Evolutionary conservation across 441 rosid species (phyloP).

Genomic region (Croton laevigatus): DNA sequence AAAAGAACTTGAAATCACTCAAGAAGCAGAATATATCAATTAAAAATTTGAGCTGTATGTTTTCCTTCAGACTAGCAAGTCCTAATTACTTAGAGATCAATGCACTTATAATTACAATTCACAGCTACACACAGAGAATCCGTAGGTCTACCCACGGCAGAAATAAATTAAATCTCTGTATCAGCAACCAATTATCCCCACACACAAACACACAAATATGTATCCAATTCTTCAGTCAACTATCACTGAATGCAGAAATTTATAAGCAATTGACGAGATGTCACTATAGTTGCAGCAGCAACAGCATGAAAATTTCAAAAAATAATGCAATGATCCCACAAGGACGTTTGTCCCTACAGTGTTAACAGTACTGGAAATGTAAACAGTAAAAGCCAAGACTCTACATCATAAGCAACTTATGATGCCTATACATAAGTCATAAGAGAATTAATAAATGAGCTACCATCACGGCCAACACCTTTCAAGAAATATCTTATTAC

Average conservation of each 20-base stretch:
- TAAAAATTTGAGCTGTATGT: not conserved
- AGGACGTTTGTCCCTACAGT: not conserved
- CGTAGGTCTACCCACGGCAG: no score
- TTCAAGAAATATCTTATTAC: conserved; percentile 42
- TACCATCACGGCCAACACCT: not conserved
- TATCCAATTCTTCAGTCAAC: not conserved
- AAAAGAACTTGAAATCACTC: not conserved
- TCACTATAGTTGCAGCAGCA: not conserved
- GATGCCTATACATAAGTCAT: not conserved
- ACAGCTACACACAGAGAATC: not conserved
- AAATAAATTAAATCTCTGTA: not conserved
- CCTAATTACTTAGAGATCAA: not conserved
- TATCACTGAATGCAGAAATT: not conserved
- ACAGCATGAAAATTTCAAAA: no score
- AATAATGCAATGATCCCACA: not conserved
- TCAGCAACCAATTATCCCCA: not conserved
- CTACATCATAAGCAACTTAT: not conserved
- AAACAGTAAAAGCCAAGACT: not conserved
- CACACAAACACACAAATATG: no score
- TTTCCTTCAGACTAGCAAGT: not conserved
- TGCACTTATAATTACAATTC: not conserved
- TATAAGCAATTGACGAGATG: not conserved
- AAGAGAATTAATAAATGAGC: not conserved
- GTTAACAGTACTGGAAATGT: not conserved
- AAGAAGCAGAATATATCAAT: conserved; percentile 9